Base-by-base conservation (phyloP, 176 grass and related monocot genomes). In the Hsuehochloa calcarea region DNA sequence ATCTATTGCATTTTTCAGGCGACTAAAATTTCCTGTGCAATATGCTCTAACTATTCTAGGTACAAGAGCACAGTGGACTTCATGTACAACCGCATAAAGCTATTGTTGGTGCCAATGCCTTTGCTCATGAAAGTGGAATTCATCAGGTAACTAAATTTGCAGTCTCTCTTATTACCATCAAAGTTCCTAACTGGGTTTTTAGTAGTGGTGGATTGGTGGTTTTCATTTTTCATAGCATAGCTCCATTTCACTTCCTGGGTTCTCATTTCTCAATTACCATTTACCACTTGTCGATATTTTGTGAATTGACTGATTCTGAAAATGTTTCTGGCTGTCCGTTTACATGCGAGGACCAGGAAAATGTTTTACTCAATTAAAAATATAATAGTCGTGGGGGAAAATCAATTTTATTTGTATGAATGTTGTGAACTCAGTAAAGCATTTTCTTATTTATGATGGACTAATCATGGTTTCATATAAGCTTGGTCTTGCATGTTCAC, bases 101-200 rank as follows among this genome's bases (percentile, higher is more conserved):
- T 91, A 98, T 98, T 86, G 96, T 98, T 73, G 96, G 96, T 60
- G 96, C 96, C 71, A 98, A 98, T 89, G 96, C 96, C 43, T 98
- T 98, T 88, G 96, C 96, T 84, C 96, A 98, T 89, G 96, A 98
- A 98, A 98, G 96, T 90, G 96, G 96, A 70, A 98, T 98, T 85
- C 96, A 98, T 83, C 96, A 98, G 91, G 96, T 96, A 87, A 75
- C 16, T 56, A 14, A 26, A 75, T 78, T 29, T 87, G 16, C 29
- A 73, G 25, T 39, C 65, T 75, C 45, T 16, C 13, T 38, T 40
- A 55, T 71, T 85, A 14, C 9, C 10, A 35, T 46, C 2, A 8
- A 47, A 44, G 1, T 84, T 73, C 11, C 23, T 37, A 40, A 55
- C 50, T 54, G 22, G 13, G 0, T 23, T 84, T 10, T 9, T 44